phyloP scores from a whole-genome alignment of 2,329 filamentous ascomycete species.

The Nectriaceae sp. region DNA sequence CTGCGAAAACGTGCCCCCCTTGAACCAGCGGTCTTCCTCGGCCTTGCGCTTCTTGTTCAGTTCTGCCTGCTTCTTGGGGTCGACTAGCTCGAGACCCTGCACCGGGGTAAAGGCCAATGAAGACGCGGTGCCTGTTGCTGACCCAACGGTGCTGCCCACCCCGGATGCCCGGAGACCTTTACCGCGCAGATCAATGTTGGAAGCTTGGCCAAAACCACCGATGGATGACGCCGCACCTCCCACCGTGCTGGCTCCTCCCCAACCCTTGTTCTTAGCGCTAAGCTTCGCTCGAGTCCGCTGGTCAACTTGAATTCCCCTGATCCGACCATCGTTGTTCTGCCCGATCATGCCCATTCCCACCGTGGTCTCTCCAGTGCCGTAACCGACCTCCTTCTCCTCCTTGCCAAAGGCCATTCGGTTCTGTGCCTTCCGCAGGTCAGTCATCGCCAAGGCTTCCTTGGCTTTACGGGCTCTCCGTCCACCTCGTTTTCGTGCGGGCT shows the following conservation, averaged over 20 bases:
- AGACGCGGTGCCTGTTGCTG: conserved; percentile 71
- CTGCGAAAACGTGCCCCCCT: conserved; percentile 95
- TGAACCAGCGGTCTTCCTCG: conserved; percentile 96
- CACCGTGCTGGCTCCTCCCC: conserved; percentile 73
- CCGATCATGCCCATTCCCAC: conserved; percentile 96
- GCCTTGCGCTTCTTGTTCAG: conserved; percentile 88
- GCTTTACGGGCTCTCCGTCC: conserved; percentile 88
- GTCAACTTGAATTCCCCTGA: conserved; percentile 87
- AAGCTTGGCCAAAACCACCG: conserved; percentile 71
- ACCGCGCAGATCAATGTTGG: conserved; percentile 70
- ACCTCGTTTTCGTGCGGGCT: conserved; percentile 88
- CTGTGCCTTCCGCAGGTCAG: conserved; percentile 91
- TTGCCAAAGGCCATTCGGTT: conserved; percentile 96
- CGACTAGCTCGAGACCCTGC: conserved; percentile 91
- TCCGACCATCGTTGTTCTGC: conserved; percentile 81
- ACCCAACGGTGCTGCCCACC: conserved; percentile 70
- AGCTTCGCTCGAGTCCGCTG: conserved; percentile 91
- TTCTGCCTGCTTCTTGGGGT: conserved; percentile 88
- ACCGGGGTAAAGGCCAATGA: conserved; percentile 92
- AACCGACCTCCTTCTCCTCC: conserved; percentile 91
- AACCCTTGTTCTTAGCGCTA: conserved; percentile 93
- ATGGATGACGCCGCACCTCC: conserved; percentile 78
- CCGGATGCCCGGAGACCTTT: conserved; percentile 81
- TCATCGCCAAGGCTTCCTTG: conserved; percentile 97
- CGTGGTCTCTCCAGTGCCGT: conserved; percentile 82